These are phyloP conservation scores for Acer saccharum DNA, from an alignment of 345 rosid species.

Conservation along the genomic window DNA sequence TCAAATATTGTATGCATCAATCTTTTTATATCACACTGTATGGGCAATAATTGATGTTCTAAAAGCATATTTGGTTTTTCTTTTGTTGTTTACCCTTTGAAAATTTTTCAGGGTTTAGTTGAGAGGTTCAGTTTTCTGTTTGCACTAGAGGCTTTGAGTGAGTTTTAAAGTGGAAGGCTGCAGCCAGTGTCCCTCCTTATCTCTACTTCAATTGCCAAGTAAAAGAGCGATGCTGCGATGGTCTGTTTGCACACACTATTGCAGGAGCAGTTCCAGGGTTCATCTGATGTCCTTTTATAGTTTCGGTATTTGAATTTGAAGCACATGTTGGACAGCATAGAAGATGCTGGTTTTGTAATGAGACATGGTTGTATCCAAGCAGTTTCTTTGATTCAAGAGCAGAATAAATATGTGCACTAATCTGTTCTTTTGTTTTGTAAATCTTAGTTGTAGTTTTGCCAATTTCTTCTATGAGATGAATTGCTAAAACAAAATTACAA, in stretches of 20 bases:
- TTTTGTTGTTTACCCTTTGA: not conserved
- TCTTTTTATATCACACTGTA: not conserved
- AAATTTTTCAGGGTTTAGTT: conserved; percentile 7
- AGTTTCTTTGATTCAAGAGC: not conserved
- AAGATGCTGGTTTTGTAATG: conserved; percentile 15
- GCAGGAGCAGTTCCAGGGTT: not conserved
- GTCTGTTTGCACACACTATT: not conserved
- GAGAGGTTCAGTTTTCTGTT: not conserved
- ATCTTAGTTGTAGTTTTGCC: not conserved
- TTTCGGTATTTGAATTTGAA: conserved; percentile 11
- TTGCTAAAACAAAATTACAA: not conserved
- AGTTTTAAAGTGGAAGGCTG: not conserved
- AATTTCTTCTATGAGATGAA: no score
- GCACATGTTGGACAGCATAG: conserved; percentile 1
- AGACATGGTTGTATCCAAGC: conserved; percentile 18
- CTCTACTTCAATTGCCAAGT: not conserved
- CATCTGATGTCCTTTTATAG: not conserved
- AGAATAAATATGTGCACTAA: conserved; percentile 14
- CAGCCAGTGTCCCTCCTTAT: no score
- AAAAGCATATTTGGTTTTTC: not conserved
- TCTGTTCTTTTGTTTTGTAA: not conserved
- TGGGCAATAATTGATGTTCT: not conserved
- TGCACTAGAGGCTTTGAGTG: not conserved
- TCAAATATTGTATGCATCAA: not conserved
- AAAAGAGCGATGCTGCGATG: not conserved